Conservation (phyloP, 345 rosid genomes). For the Aethionema arabicum region DNA sequence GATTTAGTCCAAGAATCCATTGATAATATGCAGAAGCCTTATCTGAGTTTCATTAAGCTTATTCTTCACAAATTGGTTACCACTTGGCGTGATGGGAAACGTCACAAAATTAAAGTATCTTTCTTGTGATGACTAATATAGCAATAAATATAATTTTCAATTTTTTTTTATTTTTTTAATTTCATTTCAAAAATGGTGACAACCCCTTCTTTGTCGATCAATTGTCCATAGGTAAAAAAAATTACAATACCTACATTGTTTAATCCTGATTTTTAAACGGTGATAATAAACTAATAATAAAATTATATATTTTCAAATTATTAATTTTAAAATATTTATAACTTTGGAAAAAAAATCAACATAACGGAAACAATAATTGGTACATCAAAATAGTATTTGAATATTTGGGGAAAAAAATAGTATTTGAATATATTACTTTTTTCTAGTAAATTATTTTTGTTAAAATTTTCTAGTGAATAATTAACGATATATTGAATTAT, state of each 20-base stretch:
- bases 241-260: no score
- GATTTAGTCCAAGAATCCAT: no score
- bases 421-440: no score
- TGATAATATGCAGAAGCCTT: no score
- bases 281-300: no score
- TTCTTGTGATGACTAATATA: slow-evolving; percentile 19
- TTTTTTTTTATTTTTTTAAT: not conserved
- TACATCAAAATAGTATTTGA: not conserved
- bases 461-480: no score
- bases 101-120: slow-evolving; percentile 24
- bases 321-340: not conserved
- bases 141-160: slow-evolving; percentile 17
- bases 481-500: not conserved
- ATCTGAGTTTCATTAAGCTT: no score
- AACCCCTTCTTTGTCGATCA: slow-evolving; percentile 16
- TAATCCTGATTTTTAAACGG: no score
- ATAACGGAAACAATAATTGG: not conserved
- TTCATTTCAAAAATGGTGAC: not conserved
- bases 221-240: not conserved
- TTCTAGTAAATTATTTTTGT: no score
- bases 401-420: no score
- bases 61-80: slow-evolving; percentile 11
- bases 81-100: slow-evolving; percentile 37
- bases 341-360: no score
- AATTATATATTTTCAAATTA: no score